Evolutionary conservation across 805 yeast genomes (phyloP), one percentile per base, ranked within the genome.

Genomic region (Candida arabinofermentans): DNA sequence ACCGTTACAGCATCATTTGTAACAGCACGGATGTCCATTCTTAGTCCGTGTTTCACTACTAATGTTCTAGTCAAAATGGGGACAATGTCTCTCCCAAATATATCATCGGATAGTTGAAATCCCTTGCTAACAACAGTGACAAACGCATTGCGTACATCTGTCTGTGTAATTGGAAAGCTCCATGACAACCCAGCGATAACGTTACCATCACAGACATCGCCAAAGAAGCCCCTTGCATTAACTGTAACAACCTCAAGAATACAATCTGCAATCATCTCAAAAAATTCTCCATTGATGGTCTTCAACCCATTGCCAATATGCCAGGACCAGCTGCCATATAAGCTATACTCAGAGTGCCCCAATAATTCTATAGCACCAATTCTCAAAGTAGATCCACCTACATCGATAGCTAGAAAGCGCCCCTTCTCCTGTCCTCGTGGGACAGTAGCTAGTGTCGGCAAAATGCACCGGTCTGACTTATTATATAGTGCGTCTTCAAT

Each of bases 1-100:
- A 81, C 85, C 0, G 86, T 81, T n/a, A 79, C 70, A 1, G 86
- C 75, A 44, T 59, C 89, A 57, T 83, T 83, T 24, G 81, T 63
- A 29, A 82, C 69, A 13, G 70, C 60, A 45, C 66, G 58, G 18
- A 81, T 69, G 13, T 62, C 55, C 14, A 73, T 58, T 1, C 49
- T 39, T 8, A 72, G 35, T 12, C 52, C 48, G 33, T 54, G 53
- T 8, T 53, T 50, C 3, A 41, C 19, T 43, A 71, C 61, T 36
- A 53, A 24, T 2, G 64, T 54, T 3, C 47, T 33, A 47, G 69
- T 71, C 30, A 81, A 49, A 7, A 80, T 47, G 2, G 46, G 39
- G 36, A 69, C 67, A 26, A 81, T 54, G 41, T 76, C 73, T 19
- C 58, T 43, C 29, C 67, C 64, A 41, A 59, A 57, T 7, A 75